Percentiles rank a stretch among this genome's conserved stretches.
Evolutionary conservation across 2,329 filamentous ascomycete species (phyloP).

Genomic region (Pseudocercospora fijiensis): DNA sequence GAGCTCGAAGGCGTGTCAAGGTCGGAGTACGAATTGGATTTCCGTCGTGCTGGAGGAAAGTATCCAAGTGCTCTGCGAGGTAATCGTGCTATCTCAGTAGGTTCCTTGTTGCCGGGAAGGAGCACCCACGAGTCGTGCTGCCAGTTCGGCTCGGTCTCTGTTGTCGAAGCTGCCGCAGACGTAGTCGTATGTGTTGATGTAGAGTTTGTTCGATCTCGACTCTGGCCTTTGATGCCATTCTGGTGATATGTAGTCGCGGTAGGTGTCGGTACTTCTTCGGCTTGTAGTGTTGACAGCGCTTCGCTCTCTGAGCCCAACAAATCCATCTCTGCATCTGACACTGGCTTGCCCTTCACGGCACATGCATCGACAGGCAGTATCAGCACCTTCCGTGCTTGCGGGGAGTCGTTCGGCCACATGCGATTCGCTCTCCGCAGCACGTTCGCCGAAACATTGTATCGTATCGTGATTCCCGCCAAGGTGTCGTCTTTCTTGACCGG

Average conservation of each 20-base stretch:
- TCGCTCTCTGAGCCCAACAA: slow-evolving; percentile 36
- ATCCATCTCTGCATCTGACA: slow-evolving; percentile 39
- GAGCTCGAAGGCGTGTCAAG: slow-evolving; percentile 67
- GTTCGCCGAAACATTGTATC: slow-evolving; percentile 82
- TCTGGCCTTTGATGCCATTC: slow-evolving; percentile 23
- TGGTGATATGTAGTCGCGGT: slow-evolving; percentile 32
- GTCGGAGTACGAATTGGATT: slow-evolving; percentile 66
- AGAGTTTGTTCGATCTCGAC: slow-evolving; percentile 41
- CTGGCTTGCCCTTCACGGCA: slow-evolving; percentile 70
- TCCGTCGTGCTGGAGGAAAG: slow-evolving; percentile 87
- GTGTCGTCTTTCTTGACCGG: slow-evolving; percentile 80
- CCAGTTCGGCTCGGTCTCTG: slow-evolving; percentile 68
- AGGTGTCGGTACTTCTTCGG: slow-evolving; percentile 41
- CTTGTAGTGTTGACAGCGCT: slow-evolving; percentile 31
- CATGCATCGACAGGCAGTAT: slow-evolving; percentile 88
- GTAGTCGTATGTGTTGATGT: slow-evolving; percentile 39
- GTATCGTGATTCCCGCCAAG: slow-evolving; percentile 84
- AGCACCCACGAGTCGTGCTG: slow-evolving; percentile 87
- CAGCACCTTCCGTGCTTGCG: slow-evolving; percentile 78
- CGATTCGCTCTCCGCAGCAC: slow-evolving; percentile 84
- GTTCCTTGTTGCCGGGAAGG: slow-evolving; percentile 67
- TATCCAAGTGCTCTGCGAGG: slow-evolving; percentile 79
- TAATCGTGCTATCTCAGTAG: slow-evolving; percentile 83
- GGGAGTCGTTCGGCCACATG: slow-evolving; percentile 89
- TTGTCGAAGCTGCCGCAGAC: slow-evolving; percentile 40